Base-by-base conservation (phyloP, 345 rosid species). In the Tarenaya hassleriana region DNA sequence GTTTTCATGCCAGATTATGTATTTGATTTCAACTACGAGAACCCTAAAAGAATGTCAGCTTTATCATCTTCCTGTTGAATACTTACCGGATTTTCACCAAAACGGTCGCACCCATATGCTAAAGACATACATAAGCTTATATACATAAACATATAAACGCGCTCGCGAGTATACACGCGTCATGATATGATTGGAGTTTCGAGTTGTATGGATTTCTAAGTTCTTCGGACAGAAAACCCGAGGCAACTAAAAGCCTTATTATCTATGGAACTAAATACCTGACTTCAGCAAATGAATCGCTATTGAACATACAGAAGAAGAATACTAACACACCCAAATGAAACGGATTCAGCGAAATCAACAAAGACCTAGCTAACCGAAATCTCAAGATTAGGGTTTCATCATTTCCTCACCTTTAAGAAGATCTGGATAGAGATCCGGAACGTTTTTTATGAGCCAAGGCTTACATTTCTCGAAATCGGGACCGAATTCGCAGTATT, bases 401-500 rank as follows among this genome's bases (percentile, higher is more conserved):
- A 39, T 31, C 0, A 2, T 7, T 24, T 24, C 5, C 4, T 14
- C 8, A 80, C 97, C 97, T 78, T 73, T 79, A 55, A 82, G 55
- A 50, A 91, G 90, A 87, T 91, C 79, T 29, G 98, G 96, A 47
- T 87, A 91, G 58, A 91, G 77, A 21, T 79, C 75, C 4, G 94
- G 86, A 10, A 90, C 95, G 80, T 91, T 79, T 18, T 67, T 68
- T 52, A 84, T 40, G 63, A 91, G 72, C 98, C 98, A 91, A 0
- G 98, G 96, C 66, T 91, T 91, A 60, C 96, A 91, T 72, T 79
- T 84, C 12, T 54, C 88, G 70, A 91, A 91, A 73, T 91, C 86
- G 46, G 98, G 84, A 12, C 96, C 90, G 64, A 82, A 91, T 62
- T 87, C 98, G 58, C 98, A 91, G 71, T 87, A 91, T 77, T 91